Conservation (phyloP, 768 basidiomycete genomes). For the Xerocomus spinulosus region DNA sequence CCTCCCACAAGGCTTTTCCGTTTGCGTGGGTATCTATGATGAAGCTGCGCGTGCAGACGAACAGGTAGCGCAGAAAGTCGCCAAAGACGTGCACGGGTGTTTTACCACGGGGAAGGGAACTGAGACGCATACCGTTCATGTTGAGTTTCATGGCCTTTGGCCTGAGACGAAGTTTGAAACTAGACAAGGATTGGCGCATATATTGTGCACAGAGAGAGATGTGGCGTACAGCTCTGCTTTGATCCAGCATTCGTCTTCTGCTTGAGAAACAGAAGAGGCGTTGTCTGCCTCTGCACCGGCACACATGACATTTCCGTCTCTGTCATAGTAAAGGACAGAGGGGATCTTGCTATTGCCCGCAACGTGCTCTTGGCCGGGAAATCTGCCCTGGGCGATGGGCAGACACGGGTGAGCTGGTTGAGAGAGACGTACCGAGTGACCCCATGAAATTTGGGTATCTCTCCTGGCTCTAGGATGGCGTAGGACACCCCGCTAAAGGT, state of each 20-base stretch:
- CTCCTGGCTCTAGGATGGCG: constrained; percentile 75
- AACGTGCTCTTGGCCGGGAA: constrained; percentile 82
- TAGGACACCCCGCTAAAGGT: constrained; percentile 84
- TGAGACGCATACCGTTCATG: constrained; percentile 81
- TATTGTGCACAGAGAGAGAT: neutral
- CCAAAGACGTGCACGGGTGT: constrained; percentile 72
- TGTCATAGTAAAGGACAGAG: constrained; percentile 71
- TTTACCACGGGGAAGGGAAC: constrained; percentile 61
- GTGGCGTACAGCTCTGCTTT: constrained; percentile 68
- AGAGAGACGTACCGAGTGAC: constrained; percentile 58
- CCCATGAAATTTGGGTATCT: constrained; percentile 76
- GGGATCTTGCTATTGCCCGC: constrained; percentile 84
- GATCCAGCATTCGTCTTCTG: constrained; percentile 75
- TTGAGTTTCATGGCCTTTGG: constrained; percentile 74
- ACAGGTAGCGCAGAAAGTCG: constrained; percentile 74
- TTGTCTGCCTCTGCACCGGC: constrained; percentile 77
- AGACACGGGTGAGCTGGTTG: neutral
- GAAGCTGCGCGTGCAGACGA: constrained; percentile 67
- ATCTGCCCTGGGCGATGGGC: constrained; percentile 40
- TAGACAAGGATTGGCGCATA: constrained; percentile 22
- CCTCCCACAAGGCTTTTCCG: constrained; percentile 62
- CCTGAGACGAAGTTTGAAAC: constrained; percentile 77
- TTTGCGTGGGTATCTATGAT: constrained; percentile 83
- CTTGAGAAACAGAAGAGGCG: constrained; percentile 50
- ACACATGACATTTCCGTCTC: constrained; percentile 57